These are phyloP conservation scores for Rhizopogon roseolus DNA, from an alignment of 768 basidiomycete genomes.

Conservation along the genomic window DNA sequence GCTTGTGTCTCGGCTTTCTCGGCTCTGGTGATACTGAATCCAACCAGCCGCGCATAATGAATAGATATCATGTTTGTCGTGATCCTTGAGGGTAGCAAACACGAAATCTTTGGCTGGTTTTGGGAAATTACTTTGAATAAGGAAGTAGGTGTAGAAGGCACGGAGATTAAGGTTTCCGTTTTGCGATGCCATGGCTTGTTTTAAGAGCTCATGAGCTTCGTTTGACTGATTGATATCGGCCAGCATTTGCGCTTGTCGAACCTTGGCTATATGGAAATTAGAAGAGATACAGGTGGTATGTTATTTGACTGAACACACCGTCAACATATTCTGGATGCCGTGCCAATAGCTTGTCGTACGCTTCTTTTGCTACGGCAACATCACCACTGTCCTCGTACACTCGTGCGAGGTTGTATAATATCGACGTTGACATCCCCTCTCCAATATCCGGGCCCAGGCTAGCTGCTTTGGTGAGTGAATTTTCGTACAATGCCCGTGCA, in stretches of 20 bases:
- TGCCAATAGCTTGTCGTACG: slow-evolving; percentile 82
- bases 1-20: slow-evolving; percentile 72
- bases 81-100: slow-evolving; percentile 80
- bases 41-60: slow-evolving; percentile 87
- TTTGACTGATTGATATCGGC: slow-evolving; percentile 63
- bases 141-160: slow-evolving; percentile 91
- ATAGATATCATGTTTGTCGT: slow-evolving; percentile 85
- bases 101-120: slow-evolving; percentile 86
- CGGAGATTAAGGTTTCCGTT: slow-evolving; percentile 80
- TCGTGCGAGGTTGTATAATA: slow-evolving; percentile 88
- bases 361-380: slow-evolving; percentile 68
- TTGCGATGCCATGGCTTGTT: slow-evolving; percentile 81
- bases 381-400: slow-evolving; percentile 87
- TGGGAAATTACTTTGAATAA: slow-evolving; percentile 67
- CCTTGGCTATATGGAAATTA: slow-evolving; percentile 63
- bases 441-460: slow-evolving; percentile 39
- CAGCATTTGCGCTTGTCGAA: slow-evolving; percentile 83
- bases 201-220: slow-evolving; percentile 84
- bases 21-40: slow-evolving; percentile 80
- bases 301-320: slow-evolving; percentile 46
- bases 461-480: slow-evolving; percentile 58
- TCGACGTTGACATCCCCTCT: slow-evolving; percentile 74
- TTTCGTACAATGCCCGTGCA: slow-evolving; percentile 67
- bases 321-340: slow-evolving; percentile 96
- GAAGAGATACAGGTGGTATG: neutral